These are phyloP conservation scores for Rhizopogon sp. DNA, from an alignment of 768 basidiomycete genomes.

Conservation along the genomic window DNA sequence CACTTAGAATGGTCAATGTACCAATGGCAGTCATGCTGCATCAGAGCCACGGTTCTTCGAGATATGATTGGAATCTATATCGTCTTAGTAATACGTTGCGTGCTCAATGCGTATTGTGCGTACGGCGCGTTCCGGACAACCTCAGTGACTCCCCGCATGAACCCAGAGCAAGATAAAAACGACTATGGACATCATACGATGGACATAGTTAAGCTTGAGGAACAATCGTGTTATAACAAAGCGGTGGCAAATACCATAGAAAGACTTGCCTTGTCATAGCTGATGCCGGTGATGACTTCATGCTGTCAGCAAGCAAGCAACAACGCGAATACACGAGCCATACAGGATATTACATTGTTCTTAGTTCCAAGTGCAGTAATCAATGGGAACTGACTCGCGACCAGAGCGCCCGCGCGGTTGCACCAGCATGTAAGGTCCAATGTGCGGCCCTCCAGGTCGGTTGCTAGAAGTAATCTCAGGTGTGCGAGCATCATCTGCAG, in stretches of 20 bases:
- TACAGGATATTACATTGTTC: conserved; percentile 47
- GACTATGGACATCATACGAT: conserved; percentile 40
- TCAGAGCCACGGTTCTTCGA: conserved; percentile 9
- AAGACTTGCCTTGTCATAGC: conserved; percentile 3
- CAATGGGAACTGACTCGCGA: conserved; percentile 46
- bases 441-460: conserved; percentile 13
- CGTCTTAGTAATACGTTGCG: neutral
- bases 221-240: neutral
- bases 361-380: conserved; percentile 53
- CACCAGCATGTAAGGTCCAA: conserved; percentile 19
- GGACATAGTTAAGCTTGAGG: conserved; percentile 28
- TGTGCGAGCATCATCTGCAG: neutral
- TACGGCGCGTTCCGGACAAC: neutral
- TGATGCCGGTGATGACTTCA: conserved; percentile 3
- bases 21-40: conserved; percentile 27
- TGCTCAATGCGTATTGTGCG: neutral
- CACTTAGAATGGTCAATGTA: conserved; percentile 32
- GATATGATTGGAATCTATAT: neutral
- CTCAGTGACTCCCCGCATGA: conserved; percentile 31
- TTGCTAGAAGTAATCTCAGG: conserved; percentile 13
- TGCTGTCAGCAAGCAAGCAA: neutral
- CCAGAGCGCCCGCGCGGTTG: conserved; percentile 39
- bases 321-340: conserved; percentile 6
- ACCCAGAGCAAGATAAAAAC: conserved; percentile 42
- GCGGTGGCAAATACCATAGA: neutral